Base-by-base conservation (phyloP, 2,329 filamentous ascomycete species). In the Clarireedia paspali region DNA sequence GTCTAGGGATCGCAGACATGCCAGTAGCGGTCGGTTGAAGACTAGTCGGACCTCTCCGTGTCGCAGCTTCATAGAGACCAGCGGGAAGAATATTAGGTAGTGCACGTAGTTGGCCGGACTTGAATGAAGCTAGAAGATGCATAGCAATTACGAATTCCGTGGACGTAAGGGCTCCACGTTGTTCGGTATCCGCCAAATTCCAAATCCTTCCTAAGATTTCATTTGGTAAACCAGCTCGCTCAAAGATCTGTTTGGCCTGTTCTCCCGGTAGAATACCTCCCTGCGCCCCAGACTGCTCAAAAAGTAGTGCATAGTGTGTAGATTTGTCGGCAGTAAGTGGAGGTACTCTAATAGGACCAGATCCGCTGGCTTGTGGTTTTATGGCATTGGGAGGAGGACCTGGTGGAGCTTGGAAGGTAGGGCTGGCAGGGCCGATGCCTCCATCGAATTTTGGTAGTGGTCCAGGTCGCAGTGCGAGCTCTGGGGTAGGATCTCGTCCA, bases 111-210 rank as follows among this genome's bases (percentile, higher is more conserved):
- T 84, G 79, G 23, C 91, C 88, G 12, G 85, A 87, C 76, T 95
- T 96, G 74, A 89, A 90, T 12, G 91, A 96, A 14, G 90, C 92
- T 60, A 99, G 79, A 59, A 99, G 77, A 71, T 99, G 94, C 94
- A 99, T 99, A 47, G 94, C 94, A 67, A 99, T 95, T 68, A 96
- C 88, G 70, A 99, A 99, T 66, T 97, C 94, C 14, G 91, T 92
- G 64, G 85, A 79, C 57, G 91, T 88, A 38, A 99, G 78, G 34
- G 87, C 84, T 50, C 94, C 94, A 53, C 91, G 84, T 73, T 96
- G 91, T 72, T 96, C 91, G 0, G 90, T 94, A 70, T 99, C 94
- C 23, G 91, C 88, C 59, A 99, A 79, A 65, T 88, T 91, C 94
- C 94, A 99, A 74, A 99, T 96, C 63, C 88, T 85, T n/a, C 91